Conservation (phyloP, 805 yeast species). For the Pichia nanzhaoensis region DNA sequence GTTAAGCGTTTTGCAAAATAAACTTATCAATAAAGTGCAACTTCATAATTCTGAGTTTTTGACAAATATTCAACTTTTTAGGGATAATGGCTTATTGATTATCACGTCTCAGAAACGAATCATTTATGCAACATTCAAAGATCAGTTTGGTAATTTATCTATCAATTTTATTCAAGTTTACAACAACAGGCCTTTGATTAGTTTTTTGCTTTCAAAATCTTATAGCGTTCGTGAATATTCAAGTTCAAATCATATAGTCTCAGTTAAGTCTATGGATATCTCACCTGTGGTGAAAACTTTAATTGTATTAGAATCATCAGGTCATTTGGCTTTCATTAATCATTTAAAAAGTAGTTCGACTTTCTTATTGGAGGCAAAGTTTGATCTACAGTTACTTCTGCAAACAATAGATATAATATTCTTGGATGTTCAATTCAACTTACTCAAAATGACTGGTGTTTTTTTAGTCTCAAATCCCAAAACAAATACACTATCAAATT, state of each 20-base stretch:
- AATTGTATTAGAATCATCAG: constrained; percentile 40
- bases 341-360: constrained; percentile 28
- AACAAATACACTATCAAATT: background rate
- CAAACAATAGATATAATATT: background rate
- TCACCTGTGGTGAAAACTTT: constrained; percentile 43
- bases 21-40: constrained; percentile 31
- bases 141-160: constrained; percentile 57
- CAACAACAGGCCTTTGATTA: constrained; percentile 12
- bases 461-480: background rate
- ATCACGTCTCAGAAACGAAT: constrained; percentile 68
- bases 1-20: constrained; percentile 37
- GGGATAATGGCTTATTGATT: constrained; percentile 67
- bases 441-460: background rate
- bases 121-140: constrained; percentile 55
- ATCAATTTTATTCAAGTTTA: constrained; percentile 20
- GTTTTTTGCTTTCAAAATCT: constrained; percentile 13
- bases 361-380: constrained; percentile 1
- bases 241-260: constrained; percentile 42
- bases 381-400: constrained; percentile 1
- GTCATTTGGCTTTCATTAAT: constrained; percentile 33
- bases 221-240: constrained; percentile 20
- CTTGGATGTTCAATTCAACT: constrained; percentile 2
- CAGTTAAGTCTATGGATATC: constrained; percentile 38
- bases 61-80: constrained; percentile 50
- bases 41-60: constrained; percentile 49